phyloP scores from a whole-genome alignment of 495 filamentous ascomycete species.

The Penicillium bovifimosum region DNA sequence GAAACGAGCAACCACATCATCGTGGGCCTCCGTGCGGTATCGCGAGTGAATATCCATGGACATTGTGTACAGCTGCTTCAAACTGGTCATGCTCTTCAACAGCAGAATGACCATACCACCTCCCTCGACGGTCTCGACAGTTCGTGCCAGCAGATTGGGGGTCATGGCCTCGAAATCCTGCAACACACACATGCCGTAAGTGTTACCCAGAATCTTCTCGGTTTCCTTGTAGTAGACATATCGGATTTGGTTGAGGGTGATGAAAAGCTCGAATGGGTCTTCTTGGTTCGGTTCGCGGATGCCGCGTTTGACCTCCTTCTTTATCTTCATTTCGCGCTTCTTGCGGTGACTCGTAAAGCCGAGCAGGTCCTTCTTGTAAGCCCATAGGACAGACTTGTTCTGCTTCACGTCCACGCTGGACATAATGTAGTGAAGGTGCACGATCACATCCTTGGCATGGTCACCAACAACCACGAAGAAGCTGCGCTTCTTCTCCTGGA shows the following conservation, averaged over 20 bases:
- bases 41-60: slow-evolving; percentile 98
- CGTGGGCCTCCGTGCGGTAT: slow-evolving; percentile 94
- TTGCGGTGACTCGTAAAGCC: slow-evolving; percentile 94
- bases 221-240: slow-evolving; percentile 99
- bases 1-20: slow-evolving; percentile 92
- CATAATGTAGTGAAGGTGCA: slow-evolving; percentile 91
- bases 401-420: slow-evolving; percentile 84
- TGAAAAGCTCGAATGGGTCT: slow-evolving; percentile 96
- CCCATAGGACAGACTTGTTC: slow-evolving; percentile 97
- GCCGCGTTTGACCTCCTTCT: slow-evolving; percentile 94
- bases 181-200: slow-evolving; percentile 96
- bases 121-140: slow-evolving; percentile 96
- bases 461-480: slow-evolving; percentile 98
- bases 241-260: slow-evolving; percentile 92
- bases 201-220: slow-evolving; percentile 98
- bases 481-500: slow-evolving; percentile 94
- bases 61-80: slow-evolving; percentile 95
- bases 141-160: slow-evolving; percentile 88
- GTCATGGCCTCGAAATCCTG: slow-evolving; percentile 99
- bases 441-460: slow-evolving; percentile 92
- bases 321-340: slow-evolving; percentile 96
- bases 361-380: slow-evolving; percentile 97
- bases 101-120: slow-evolving; percentile 87
- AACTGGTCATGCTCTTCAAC: slow-evolving; percentile 91
- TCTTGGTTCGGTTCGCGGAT: slow-evolving; percentile 92